Conservation (phyloP, 2,329 filamentous ascomycete genomes). For the Monosporascus sp. region DNA sequence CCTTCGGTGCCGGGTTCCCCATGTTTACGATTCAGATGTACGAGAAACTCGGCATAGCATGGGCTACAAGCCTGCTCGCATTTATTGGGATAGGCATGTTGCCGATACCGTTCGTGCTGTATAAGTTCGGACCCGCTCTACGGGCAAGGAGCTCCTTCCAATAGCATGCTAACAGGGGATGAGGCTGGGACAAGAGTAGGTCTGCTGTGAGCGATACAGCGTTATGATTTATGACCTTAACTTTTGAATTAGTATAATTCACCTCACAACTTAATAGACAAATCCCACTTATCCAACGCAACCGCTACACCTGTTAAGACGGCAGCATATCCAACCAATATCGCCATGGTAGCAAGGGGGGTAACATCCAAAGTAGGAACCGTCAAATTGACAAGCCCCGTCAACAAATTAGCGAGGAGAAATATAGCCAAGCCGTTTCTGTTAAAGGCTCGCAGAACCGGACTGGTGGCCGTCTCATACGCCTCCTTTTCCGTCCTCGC, state of each 20-base stretch:
- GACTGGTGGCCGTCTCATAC: constrained; percentile 67
- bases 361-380: constrained; percentile 73
- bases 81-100: constrained; percentile 37
- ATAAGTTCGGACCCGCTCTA: constrained; percentile 33
- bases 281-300: constrained; percentile 55
- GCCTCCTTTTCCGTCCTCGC: constrained; percentile 56
- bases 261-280: constrained; percentile 64
- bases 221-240: too few relatives aligned
- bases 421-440: constrained; percentile 83
- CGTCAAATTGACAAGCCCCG: constrained; percentile 82
- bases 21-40: constrained; percentile 53
- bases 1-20: constrained; percentile 55
- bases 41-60: constrained; percentile 60
- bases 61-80: constrained; percentile 42
- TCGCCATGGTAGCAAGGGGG: constrained; percentile 60
- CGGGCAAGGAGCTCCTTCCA: constrained; percentile 29
- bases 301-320: constrained; percentile 64
- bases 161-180: too few relatives aligned
- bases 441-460: constrained; percentile 78
- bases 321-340: constrained; percentile 68
- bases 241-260: too few relatives aligned
- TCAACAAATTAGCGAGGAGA: constrained; percentile 80
- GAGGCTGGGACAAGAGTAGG: too few relatives aligned
- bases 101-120: constrained; percentile 38
- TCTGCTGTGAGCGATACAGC: too few relatives aligned